phyloP scores from a whole-genome alignment of 169 alveolate species.

The Miamiensis avidus region DNA sequence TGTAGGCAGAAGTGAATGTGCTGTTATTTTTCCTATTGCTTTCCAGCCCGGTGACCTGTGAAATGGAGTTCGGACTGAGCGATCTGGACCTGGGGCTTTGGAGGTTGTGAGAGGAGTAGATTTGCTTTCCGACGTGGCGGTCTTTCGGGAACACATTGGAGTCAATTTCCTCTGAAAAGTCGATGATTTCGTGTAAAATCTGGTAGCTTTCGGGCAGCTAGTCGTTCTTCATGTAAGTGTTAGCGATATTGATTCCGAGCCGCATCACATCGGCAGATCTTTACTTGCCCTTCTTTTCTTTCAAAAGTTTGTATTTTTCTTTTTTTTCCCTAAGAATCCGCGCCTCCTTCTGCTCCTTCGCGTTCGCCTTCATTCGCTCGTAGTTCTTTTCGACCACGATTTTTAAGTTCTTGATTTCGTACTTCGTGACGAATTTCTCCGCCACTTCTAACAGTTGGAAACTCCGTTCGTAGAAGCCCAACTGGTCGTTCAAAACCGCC shows the following conservation, averaged over 20 bases:
- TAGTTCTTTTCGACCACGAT: background rate
- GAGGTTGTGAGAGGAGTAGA: too few relatives aligned
- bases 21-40: too few relatives aligned
- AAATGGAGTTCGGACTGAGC: too few relatives aligned
- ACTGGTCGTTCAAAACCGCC: background rate
- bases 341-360: background rate
- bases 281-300: background rate
- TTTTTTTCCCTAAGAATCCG: background rate
- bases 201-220: too few relatives aligned
- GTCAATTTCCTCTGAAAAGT: too few relatives aligned
- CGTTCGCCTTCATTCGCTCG: background rate
- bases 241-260: background rate
- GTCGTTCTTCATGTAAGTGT: background rate
- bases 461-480: background rate
- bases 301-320: background rate
- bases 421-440: background rate
- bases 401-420: too few relatives aligned
- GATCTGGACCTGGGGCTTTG: too few relatives aligned
- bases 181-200: too few relatives aligned
- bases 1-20: too few relatives aligned
- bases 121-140: too few relatives aligned
- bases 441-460: background rate
- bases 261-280: background rate
- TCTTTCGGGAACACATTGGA: too few relatives aligned
- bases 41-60: too few relatives aligned